phyloP scores from a whole-genome alignment of 2,329 filamentous ascomycete genomes.

The Pseudovirgaria hyperparasitica region DNA sequence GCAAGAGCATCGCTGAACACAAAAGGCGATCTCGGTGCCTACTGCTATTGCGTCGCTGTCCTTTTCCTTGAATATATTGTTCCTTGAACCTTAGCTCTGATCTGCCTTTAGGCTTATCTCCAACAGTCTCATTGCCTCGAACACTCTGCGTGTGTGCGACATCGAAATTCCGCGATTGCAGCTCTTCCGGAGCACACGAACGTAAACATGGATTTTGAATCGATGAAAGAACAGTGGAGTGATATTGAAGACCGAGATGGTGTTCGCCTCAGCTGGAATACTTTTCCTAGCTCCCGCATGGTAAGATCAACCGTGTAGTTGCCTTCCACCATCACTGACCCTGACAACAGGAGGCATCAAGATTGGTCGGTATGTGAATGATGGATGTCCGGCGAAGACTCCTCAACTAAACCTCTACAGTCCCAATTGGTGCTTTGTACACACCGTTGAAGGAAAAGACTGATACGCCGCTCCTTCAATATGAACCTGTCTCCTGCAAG shows the following conservation, averaged over 20 bases:
- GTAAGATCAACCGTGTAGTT: constrained; percentile 23
- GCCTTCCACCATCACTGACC: constrained; percentile 8
- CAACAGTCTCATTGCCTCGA: constrained; percentile 1
- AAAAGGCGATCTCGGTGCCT: too few species aligned
- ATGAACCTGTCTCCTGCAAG: constrained; percentile 95
- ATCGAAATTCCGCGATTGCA: neutral
- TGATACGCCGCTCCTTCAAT: constrained; percentile 77
- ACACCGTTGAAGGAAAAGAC: constrained; percentile 92
- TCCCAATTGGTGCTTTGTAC: constrained; percentile 91
- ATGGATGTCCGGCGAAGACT: constrained; percentile 1
- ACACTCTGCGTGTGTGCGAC: constrained; percentile 1
- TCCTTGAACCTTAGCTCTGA: neutral
- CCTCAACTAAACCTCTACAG: constrained; percentile 24
- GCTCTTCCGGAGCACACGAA: neutral
- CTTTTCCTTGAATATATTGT: neutral
- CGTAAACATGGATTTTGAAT: constrained; percentile 73
- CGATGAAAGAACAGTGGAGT: constrained; percentile 89
- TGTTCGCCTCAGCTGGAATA: constrained; percentile 94
- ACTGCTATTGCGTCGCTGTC: constrained; percentile 2
- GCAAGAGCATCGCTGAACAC: too few species aligned
- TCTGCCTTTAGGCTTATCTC: neutral
- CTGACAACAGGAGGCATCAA: constrained; percentile 66
- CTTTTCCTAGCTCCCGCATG: constrained; percentile 96
- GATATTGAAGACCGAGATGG: constrained; percentile 96
- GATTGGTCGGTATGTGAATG: constrained; percentile 48